phyloP scores from a whole-genome alignment of 2,329 filamentous ascomycete species.

The Penicillium oxalicum region DNA sequence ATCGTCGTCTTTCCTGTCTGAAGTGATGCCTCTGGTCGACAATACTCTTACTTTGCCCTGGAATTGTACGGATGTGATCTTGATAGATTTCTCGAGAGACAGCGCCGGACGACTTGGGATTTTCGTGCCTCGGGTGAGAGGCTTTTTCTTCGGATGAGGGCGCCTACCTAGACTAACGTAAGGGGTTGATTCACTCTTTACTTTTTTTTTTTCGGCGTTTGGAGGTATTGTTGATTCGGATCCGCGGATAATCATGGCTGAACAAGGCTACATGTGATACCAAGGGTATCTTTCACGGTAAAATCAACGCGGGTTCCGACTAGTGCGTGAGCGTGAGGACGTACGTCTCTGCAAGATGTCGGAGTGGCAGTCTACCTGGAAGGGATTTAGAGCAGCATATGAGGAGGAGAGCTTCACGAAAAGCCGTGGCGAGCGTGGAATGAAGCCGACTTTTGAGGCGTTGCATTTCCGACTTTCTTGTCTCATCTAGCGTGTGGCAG shows the following conservation, averaged over 20 bases:
- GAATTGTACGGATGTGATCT: constrained; percentile 30
- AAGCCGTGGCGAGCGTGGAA: too few relatives aligned
- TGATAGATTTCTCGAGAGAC: constrained; percentile 28
- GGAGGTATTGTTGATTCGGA: constrained; percentile 35
- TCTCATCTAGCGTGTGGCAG: neutral
- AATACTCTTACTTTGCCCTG: constrained; percentile 33
- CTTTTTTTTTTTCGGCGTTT: constrained; percentile 26
- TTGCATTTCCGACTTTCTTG: neutral
- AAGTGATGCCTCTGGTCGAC: constrained; percentile 39
- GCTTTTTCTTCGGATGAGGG: constrained; percentile 32
- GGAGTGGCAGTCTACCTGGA: neutral
- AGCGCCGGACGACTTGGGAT: constrained; percentile 36
- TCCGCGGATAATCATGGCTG: constrained; percentile 25
- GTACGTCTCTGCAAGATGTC: constrained; percentile 1
- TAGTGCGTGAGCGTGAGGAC: constrained; percentile 2
- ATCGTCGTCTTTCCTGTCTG: constrained; percentile 41
- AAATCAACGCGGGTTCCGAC: constrained; percentile 2
- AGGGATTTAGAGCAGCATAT: neutral
- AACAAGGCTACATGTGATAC: constrained; percentile 40
- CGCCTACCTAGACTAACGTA: constrained; percentile 20
- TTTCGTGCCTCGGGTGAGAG: constrained; percentile 33
- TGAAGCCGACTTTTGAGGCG: too few relatives aligned
- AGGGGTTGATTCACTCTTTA: too few relatives aligned
- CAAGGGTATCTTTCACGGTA: neutral
- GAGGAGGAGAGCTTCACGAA: neutral